Conservation (phyloP, 306 rosid genomes). For the Prunus armeniaca region DNA sequence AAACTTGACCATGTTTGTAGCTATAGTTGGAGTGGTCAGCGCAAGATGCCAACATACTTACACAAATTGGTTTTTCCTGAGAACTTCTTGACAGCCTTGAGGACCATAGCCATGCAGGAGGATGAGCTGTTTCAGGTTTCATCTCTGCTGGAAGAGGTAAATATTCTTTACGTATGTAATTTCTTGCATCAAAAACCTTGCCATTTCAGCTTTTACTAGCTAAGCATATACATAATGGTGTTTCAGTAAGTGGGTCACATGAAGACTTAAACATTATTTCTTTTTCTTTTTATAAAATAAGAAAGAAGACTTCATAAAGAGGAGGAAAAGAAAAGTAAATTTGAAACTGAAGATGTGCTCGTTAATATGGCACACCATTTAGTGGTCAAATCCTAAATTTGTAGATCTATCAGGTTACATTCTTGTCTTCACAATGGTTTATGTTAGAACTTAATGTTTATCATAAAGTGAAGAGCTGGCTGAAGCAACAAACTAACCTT, state of each 20-base stretch:
- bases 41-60: constrained; percentile 70
- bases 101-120: constrained; percentile 88
- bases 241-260: not conserved
- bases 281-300: too few species aligned
- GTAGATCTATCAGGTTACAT: not conserved
- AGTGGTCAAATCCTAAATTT: not conserved
- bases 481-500: not conserved
- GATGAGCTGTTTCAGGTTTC: constrained; percentile 78
- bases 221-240: not conserved
- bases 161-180: constrained; percentile 11
- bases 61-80: constrained; percentile 83
- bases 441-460: not conserved
- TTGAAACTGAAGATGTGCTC: not conserved
- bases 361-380: not conserved
- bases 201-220: not conserved
- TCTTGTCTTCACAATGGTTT: not conserved
- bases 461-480: not conserved
- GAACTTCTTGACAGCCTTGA: constrained; percentile 65
- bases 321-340: not conserved
- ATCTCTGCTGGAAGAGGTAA: constrained; percentile 83
- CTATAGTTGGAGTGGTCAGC: constrained; percentile 95
- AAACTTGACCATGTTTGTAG: constrained; percentile 35
- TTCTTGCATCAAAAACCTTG: constrained; percentile 1
- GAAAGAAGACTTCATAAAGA: not conserved
- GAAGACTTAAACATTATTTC: not conserved